Conservation (phyloP, 345 rosid species). For the Noccaea bulbosa region DNA sequence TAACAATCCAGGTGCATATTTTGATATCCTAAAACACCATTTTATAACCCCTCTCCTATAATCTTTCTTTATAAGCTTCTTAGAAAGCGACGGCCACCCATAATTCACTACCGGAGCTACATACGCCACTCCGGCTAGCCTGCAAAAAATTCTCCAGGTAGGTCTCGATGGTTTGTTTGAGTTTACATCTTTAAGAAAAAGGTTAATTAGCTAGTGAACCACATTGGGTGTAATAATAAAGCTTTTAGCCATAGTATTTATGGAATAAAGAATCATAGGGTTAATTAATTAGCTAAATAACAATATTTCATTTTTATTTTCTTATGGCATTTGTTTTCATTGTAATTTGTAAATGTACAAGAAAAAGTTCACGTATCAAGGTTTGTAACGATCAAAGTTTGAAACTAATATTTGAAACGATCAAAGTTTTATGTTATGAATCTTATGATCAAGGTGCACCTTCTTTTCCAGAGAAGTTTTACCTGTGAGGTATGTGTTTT, state of each 20-base stretch:
- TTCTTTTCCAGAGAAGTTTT: constrained; percentile 5
- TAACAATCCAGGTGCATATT: constrained; percentile 60
- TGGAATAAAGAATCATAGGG: too few relatives aligned
- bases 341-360: background rate
- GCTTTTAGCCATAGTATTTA: too few relatives aligned
- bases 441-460: too few relatives aligned
- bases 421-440: background rate
- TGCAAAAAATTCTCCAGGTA: constrained; percentile 28
- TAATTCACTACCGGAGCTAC: constrained; percentile 72
- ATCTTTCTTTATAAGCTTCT: constrained; percentile 54
- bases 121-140: constrained; percentile 74
- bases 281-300: too few relatives aligned
- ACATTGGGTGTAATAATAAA: too few relatives aligned
- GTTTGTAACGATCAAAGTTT: background rate
- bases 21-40: constrained; percentile 57
- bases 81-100: constrained; percentile 73
- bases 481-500: constrained; percentile 85
- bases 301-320: background rate
- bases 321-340: background rate
- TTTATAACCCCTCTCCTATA: constrained; percentile 56
- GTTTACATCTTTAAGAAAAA: background rate
- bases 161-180: background rate
- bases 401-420: background rate
- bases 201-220: too few relatives aligned
- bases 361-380: background rate